Evolutionary conservation across 129 eudicot species (phyloP), one percentile per base, ranked within the genome.

Genomic region (Escallonia herrerae): DNA sequence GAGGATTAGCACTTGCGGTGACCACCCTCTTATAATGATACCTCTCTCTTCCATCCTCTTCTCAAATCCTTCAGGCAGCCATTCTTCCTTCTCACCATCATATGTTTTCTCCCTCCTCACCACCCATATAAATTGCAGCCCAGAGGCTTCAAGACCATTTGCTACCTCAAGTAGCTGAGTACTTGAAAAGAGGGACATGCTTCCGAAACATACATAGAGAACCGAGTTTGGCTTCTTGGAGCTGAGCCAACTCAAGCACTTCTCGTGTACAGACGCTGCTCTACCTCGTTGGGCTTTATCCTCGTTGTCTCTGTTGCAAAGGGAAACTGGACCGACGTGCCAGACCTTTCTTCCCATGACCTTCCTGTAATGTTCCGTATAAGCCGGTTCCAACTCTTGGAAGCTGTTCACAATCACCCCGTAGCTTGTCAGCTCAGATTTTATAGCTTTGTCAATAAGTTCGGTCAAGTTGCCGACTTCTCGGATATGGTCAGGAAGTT

Each of bases 1-100:
- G 8, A 76, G 81, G 8, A 76, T 67, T 15, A 49, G 15, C 67
- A 58, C 65, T 46, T 76, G 81, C 4, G 81, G 81, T 13, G 72
- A 76, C 81, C 81, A 76, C 15, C 81, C 81, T 44, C 63, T 38
- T 40, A 75, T 56, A 13, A 75, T 68, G 43, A 75, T 8, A 1
- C 80, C 75, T 8, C 45, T 40, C 2, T 53, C 70, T 38, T 45
- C 43, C 5, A 49, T 37, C 67, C 72, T 76, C 47, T 41, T n/a
- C 57, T 75, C 75, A 60, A 75, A 75, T 49, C 66, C 80, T 37
- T 45, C 71, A 8, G 66, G 67, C 59, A 76, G 10, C 67, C 70
- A 70, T 9, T 62, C 53, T 12, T 55, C 64, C 49, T 15, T 7
- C 8, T 54, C 70, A 6, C 45, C 56, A 3, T 40, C 60, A 1